These are phyloP conservation scores for Staphylotrichum tortipilum DNA, from an alignment of 495 filamentous ascomycete species.

Conservation along the genomic window DNA sequence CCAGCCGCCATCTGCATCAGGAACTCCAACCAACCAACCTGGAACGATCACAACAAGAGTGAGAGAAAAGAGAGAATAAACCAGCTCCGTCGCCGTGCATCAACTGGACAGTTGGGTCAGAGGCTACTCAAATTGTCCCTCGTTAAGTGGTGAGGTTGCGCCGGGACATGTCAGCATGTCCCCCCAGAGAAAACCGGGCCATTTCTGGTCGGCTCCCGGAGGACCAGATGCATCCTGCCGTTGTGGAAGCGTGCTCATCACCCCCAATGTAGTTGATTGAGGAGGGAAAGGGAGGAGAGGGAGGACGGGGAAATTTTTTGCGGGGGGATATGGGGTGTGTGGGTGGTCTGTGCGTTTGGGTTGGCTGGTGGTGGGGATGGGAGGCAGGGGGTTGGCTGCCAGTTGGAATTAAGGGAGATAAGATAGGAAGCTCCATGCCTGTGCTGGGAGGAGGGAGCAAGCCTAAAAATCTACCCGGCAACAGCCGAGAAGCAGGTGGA, in stretches of 20 bases:
- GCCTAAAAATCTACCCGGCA: no score
- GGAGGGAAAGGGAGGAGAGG: slow-evolving; percentile 24
- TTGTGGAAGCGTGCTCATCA: slow-evolving; percentile 47
- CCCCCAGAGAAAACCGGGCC: slow-evolving; percentile 19
- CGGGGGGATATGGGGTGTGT: slow-evolving; percentile 1
- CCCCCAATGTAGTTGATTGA: slow-evolving; percentile 51
- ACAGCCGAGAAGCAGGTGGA: no score
- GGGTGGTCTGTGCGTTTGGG: slow-evolving; percentile 1
- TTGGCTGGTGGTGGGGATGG: no score
- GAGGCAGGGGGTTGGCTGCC: no score
- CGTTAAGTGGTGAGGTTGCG: slow-evolving; percentile 45
- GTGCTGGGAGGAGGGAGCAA: no score
- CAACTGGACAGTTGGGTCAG: slow-evolving; percentile 47
- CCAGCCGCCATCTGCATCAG: no score
- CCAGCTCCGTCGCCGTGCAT: slow-evolving; percentile 18
- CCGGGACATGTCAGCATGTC: slow-evolving; percentile 50
- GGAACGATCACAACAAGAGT: not conserved
- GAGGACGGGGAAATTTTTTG: slow-evolving; percentile 7
- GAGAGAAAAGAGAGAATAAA: slow-evolving; percentile 5
- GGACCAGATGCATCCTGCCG: slow-evolving; percentile 26
- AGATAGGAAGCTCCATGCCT: no score
- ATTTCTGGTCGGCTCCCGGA: slow-evolving; percentile 21
- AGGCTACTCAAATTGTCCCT: slow-evolving; percentile 50
- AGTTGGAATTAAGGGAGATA: no score
- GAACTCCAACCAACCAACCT: no score